A percentile compares a stretch with the other conserved stretches of the same genome.
phyloP scores from a whole-genome alignment of 2,329 filamentous ascomycete species.

The Diaporthe velutina region DNA sequence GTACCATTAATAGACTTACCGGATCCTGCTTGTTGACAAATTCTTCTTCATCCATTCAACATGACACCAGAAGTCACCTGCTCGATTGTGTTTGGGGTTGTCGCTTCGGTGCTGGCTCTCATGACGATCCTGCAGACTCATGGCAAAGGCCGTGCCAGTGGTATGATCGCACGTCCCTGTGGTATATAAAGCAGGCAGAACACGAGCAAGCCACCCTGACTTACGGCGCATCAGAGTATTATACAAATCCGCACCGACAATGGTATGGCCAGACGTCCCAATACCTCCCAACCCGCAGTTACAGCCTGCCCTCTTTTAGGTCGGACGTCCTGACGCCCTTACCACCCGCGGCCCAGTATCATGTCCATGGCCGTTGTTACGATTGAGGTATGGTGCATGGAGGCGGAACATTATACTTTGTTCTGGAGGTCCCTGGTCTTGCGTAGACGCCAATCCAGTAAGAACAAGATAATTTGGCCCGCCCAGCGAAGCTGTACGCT shows the following conservation, averaged over 20 bases:
- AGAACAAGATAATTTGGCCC: background rate
- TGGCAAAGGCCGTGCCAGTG: no score
- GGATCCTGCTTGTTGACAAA: background rate
- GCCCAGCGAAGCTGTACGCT: background rate
- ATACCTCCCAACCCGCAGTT: background rate
- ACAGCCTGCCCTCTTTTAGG: background rate
- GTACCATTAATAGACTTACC: accelerated
- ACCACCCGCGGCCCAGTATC: background rate
- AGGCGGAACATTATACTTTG: background rate
- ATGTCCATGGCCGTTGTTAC: background rate
- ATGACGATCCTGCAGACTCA: background rate
- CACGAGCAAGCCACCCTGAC: background rate
- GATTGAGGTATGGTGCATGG: background rate
- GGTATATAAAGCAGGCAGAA: background rate
- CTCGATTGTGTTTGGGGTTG: background rate
- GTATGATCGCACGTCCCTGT: background rate
- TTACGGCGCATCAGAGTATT: background rate
- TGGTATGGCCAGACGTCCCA: background rate
- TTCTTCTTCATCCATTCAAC: background rate
- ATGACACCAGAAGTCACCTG: constrained; percentile 1
- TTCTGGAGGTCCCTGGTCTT: no score
- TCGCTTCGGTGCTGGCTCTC: background rate
- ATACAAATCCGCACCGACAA: background rate
- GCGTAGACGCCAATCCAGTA: background rate
- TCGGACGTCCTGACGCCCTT: background rate